Evolutionary conservation across 768 basidiomycete species (phyloP).

Genomic region (Trametes gibbosa): DNA sequence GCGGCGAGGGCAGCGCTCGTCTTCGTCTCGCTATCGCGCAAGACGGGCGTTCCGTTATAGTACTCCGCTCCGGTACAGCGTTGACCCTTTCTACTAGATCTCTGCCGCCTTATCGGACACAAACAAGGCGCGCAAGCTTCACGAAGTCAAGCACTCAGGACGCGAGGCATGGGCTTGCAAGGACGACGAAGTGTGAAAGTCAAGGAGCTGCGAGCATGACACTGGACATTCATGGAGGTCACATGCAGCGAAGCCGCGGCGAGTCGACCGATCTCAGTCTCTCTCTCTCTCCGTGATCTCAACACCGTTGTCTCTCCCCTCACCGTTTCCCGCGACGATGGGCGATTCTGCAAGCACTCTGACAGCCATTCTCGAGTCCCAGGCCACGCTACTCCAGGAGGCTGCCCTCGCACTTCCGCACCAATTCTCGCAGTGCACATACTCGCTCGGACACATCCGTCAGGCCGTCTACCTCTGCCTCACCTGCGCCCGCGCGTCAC

Average conservation of each 20-base stretch:
- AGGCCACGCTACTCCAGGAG: constrained; percentile 35
- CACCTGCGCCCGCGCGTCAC: constrained; percentile 51
- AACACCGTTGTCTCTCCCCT: neutral
- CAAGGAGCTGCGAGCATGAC: neutral
- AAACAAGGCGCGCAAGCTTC: neutral
- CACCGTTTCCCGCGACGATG: neutral
- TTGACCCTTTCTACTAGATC: neutral
- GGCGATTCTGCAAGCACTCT: constrained; percentile 24
- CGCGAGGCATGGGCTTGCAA: no score
- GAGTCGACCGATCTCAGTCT: neutral
- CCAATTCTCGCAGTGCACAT: constrained; percentile 42
- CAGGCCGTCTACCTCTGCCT: constrained; percentile 83
- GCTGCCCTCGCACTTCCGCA: constrained; percentile 43
- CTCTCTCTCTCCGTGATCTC: neutral
- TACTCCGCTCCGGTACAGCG: neutral
- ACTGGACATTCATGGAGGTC: constrained; percentile 5
- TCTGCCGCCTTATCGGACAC: neutral
- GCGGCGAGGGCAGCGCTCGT: no score
- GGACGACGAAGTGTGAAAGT: no score
- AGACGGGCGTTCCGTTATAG: neutral
- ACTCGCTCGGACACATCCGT: constrained; percentile 40
- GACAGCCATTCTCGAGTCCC: constrained; percentile 30
- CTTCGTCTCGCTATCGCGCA: neutral
- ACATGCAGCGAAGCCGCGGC: constrained; percentile 12
- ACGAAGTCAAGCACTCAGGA: neutral